These are phyloP conservation scores for Chrysanthemum seticuspe DNA, from an alignment of 129 eudicot species.

Conservation along the genomic window DNA sequence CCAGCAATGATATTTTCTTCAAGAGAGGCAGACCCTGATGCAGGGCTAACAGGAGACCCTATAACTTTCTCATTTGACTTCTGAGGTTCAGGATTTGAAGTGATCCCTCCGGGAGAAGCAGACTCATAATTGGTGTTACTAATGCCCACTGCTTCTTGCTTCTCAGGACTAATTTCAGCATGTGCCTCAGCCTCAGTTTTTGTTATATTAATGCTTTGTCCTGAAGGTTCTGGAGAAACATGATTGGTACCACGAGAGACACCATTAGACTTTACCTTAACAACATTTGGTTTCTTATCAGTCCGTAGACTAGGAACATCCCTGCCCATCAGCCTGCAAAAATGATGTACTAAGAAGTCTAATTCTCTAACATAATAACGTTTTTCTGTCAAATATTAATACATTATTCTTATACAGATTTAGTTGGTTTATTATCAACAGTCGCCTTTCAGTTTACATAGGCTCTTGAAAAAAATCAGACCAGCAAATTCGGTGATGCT, in stretches of 20 bases:
- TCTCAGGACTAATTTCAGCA: constrained; percentile 43
- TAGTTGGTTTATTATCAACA: background rate
- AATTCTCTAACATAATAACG: background rate
- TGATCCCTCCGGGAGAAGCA: constrained; percentile 39
- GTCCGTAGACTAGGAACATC: constrained; percentile 50
- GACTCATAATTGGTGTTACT: constrained; percentile 44
- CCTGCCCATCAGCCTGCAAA: constrained; percentile 84
- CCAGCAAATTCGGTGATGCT: no score
- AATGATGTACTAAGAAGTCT: constrained; percentile 1
- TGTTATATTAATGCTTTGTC: constrained; percentile 38
- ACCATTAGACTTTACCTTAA: constrained; percentile 50
- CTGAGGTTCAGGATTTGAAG: constrained; percentile 48
- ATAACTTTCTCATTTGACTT: constrained; percentile 58
- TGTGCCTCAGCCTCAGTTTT: constrained; percentile 33
- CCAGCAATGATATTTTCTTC: constrained; percentile 41
- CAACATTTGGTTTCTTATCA: constrained; percentile 55
- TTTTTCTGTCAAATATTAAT: background rate
- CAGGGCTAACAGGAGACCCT: constrained; percentile 50
- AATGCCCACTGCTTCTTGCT: constrained; percentile 46
- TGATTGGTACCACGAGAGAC: constrained; percentile 34
- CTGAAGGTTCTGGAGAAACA: constrained; percentile 42
- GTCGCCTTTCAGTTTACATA: background rate
- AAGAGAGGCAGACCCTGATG: constrained; percentile 44
- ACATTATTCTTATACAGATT: background rate
- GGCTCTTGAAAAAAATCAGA: background rate